These are phyloP conservation scores for Geum urbanum DNA, from an alignment of 306 rosid species.

Conservation along the genomic window DNA sequence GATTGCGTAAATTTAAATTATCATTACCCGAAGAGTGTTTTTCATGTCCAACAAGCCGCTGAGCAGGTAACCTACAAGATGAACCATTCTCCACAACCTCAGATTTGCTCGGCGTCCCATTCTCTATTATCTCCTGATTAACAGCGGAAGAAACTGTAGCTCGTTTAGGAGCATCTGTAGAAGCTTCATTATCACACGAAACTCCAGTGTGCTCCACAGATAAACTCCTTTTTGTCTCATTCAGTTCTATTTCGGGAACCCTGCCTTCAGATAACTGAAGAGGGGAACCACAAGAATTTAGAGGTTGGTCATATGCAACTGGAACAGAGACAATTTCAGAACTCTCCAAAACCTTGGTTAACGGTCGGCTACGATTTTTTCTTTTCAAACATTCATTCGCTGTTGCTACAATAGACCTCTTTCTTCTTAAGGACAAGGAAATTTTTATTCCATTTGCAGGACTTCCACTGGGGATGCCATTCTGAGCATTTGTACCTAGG, in stretches of 20 bases:
- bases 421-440: conserved; percentile 54
- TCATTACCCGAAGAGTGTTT: conserved; percentile 56
- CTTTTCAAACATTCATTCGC: conserved; percentile 62
- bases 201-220: conserved; percentile 39
- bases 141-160: conserved; percentile 42
- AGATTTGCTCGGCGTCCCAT: conserved; percentile 36
- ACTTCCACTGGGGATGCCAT: conserved; percentile 51
- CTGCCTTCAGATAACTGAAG: conserved; percentile 42
- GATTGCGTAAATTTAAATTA: neutral
- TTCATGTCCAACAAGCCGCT: conserved; percentile 58
- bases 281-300: conserved; percentile 51
- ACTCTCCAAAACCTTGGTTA: conserved; percentile 88
- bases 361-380: conserved; percentile 65
- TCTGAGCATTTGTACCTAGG: conserved; percentile 41
- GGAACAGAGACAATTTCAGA: conserved; percentile 83
- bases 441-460: conserved; percentile 50
- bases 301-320: conserved; percentile 58
- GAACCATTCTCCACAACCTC: conserved; percentile 47
- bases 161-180: conserved; percentile 44
- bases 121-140: conserved; percentile 44
- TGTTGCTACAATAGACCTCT: conserved; percentile 69
- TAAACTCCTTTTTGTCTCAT: conserved; percentile 45
- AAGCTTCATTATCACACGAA: conserved; percentile 56
- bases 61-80: conserved; percentile 52
- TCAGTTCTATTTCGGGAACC: conserved; percentile 48